phyloP scores from a whole-genome alignment of 2,329 filamentous ascomycete genomes.

The Fusarium liriodendri region DNA sequence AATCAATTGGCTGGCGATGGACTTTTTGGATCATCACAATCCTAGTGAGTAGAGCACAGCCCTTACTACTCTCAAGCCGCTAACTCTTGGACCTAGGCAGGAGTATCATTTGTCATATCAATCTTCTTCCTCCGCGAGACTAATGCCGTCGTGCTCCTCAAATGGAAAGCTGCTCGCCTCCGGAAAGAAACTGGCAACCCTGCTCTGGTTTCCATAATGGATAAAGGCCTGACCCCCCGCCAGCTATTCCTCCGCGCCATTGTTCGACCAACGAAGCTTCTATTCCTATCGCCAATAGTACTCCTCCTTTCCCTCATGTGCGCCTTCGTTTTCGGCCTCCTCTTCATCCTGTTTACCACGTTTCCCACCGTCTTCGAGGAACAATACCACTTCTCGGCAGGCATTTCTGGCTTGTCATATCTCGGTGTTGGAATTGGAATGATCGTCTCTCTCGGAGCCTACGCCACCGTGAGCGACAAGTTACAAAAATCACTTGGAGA shows the following conservation, averaged over 20 bases:
- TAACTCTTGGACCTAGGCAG: conserved; percentile 8
- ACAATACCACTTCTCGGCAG: background rate
- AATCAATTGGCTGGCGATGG: conserved; percentile 62
- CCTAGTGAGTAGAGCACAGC: conserved; percentile 26
- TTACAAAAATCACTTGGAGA: conserved; percentile 10
- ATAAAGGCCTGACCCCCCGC: conserved; percentile 18
- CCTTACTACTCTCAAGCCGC: conserved; percentile 2
- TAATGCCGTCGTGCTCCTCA: conserved; percentile 12
- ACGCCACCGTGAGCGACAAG: conserved; percentile 1
- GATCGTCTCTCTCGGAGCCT: background rate
- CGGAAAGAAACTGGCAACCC: conserved; percentile 23
- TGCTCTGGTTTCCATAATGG: conserved; percentile 25
- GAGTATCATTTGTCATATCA: conserved; percentile 13
- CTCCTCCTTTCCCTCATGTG: background rate
- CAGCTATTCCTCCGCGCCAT: conserved; percentile 48
- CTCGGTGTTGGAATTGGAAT: conserved; percentile 60
- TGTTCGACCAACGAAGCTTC: conserved; percentile 56
- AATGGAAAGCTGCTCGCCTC: conserved; percentile 16
- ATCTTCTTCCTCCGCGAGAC: conserved; percentile 47
- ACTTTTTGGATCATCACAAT: conserved; percentile 64
- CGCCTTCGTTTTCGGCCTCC: conserved; percentile 55
- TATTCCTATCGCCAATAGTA: conserved; percentile 62
- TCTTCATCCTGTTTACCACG: conserved; percentile 38
- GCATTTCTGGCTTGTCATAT: conserved; percentile 36
- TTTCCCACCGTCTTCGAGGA: background rate